Evolutionary conservation across 2,329 filamentous ascomycete genomes (phyloP).

Genomic region (Aplosporella prunicola): DNA sequence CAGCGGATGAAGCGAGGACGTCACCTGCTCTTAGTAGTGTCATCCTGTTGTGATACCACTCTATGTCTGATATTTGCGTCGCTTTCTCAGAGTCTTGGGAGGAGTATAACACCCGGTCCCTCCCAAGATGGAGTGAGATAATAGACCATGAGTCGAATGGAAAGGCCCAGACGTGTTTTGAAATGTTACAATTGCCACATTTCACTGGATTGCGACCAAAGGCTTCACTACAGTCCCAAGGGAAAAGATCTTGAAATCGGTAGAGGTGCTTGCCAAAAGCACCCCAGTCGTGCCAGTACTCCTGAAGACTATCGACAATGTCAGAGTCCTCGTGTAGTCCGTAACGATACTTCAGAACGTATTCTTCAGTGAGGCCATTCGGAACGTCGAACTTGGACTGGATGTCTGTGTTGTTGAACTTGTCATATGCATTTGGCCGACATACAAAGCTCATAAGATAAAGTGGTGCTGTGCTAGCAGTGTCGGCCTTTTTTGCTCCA

Average conservation of each 20-base stretch:
- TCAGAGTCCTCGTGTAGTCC: slow-evolving; percentile 35
- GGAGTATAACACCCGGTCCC: slow-evolving; percentile 30
- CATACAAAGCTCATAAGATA: slow-evolving; percentile 36
- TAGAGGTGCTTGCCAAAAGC: slow-evolving; percentile 32
- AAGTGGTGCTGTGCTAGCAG: slow-evolving; percentile 18
- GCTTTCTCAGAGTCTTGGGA: not conserved
- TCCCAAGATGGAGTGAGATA: slow-evolving; percentile 29
- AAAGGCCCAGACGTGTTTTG: slow-evolving; percentile 35
- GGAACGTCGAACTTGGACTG: slow-evolving; percentile 30
- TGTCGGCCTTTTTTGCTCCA: too few relatives aligned
- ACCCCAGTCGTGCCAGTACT: slow-evolving; percentile 42
- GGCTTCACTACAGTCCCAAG: slow-evolving; percentile 39
- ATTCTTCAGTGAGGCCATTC: slow-evolving; percentile 7
- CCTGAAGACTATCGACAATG: slow-evolving; percentile 34
- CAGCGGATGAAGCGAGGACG: not conserved
- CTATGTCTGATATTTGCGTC: not conserved
- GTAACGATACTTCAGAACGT: slow-evolving; percentile 23
- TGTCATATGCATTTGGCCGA: slow-evolving; percentile 17
- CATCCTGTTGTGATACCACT: not conserved
- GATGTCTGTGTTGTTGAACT: slow-evolving; percentile 15
- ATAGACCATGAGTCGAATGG: slow-evolving; percentile 36
- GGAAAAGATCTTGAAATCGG: slow-evolving; percentile 34
- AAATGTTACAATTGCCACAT: slow-evolving; percentile 34
- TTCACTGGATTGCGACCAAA: slow-evolving; percentile 28
- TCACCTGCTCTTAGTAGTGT: not conserved